Conservation (phyloP, 2,329 filamentous ascomycete species). For the Arachnopeziza araneosa region DNA sequence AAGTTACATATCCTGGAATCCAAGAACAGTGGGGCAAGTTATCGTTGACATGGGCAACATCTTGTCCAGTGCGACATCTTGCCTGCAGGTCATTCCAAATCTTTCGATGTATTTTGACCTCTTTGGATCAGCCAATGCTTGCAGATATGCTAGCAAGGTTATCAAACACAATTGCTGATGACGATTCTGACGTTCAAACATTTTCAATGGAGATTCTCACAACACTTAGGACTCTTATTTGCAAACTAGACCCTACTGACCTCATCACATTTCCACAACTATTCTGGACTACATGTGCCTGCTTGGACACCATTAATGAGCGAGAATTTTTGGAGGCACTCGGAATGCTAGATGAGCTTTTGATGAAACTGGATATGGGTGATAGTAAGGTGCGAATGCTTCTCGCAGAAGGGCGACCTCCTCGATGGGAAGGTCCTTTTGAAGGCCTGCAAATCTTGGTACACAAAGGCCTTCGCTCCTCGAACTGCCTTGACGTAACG, state of each 20-base stretch:
- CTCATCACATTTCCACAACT: constrained; percentile 88
- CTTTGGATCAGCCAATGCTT: constrained; percentile 87
- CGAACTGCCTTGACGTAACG: constrained; percentile 71
- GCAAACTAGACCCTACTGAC: constrained; percentile 72
- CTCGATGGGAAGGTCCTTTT: constrained; percentile 83
- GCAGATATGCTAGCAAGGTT: constrained; percentile 93
- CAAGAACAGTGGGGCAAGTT: constrained; percentile 88
- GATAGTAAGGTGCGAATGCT: constrained; percentile 62
- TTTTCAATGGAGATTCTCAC: constrained; percentile 98
- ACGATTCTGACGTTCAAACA: constrained; percentile 88
- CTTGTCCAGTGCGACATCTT: constrained; percentile 88
- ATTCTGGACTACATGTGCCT: constrained; percentile 97
- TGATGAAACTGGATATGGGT: constrained; percentile 77
- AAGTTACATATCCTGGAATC: constrained; percentile 75
- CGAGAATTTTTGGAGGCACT: constrained; percentile 88
- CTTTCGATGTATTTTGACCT: constrained; percentile 88
- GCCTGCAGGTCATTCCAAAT: constrained; percentile 97
- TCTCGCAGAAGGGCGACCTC: constrained; percentile 72
- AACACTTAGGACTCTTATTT: constrained; percentile 85
- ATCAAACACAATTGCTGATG: constrained; percentile 95
- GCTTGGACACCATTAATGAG: constrained; percentile 94
- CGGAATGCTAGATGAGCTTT: constrained; percentile 81
- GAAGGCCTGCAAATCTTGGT: constrained; percentile 80
- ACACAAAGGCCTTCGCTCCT: constrained; percentile 89
- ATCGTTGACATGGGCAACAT: constrained; percentile 92